Conservation (phyloP, 2,329 filamentous ascomycete genomes). For the Diplodia intermedia region DNA sequence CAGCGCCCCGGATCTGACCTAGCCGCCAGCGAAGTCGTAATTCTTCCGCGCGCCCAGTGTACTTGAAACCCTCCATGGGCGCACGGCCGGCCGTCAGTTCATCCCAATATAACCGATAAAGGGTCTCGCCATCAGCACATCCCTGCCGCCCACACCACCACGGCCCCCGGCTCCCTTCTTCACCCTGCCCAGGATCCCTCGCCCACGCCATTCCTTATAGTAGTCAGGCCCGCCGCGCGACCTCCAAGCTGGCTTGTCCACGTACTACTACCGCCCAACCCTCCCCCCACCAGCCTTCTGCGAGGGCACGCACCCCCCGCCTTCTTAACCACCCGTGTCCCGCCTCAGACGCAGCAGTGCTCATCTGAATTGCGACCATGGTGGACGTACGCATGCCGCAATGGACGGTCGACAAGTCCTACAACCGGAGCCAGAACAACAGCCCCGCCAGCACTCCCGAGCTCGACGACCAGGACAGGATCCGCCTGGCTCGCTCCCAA, state of each 20-base stretch:
- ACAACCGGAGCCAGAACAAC: constrained; percentile 38
- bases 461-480: constrained; percentile 43
- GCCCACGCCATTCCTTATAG: constrained; percentile 15
- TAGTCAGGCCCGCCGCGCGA: constrained; percentile 20
- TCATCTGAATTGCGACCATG: constrained; percentile 24
- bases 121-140: constrained; percentile 28
- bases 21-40: constrained; percentile 23
- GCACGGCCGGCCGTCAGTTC: constrained; percentile 32
- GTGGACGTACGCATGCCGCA: constrained; percentile 38
- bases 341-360: constrained; percentile 3
- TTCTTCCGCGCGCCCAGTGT: constrained; percentile 29
- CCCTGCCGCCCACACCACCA: constrained; percentile 13
- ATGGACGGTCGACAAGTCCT: constrained; percentile 48
- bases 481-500: constrained; percentile 44
- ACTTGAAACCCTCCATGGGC: constrained; percentile 31
- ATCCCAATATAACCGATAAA: constrained; percentile 34
- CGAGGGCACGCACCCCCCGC: constrained; percentile 6
- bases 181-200: constrained; percentile 17
- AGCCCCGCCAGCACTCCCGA: constrained; percentile 47
- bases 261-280: constrained; percentile 16
- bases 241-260: constrained; percentile 16
- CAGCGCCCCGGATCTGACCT: constrained; percentile 27
- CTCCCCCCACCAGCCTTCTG: constrained; percentile 15
- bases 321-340: constrained; percentile 8
- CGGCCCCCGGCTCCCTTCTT: constrained; percentile 29